Percentiles rank a stretch among this genome's conserved stretches.
Conservation (phyloP, 805 yeast genomes). For the Teunomyces aglyptinius region DNA sequence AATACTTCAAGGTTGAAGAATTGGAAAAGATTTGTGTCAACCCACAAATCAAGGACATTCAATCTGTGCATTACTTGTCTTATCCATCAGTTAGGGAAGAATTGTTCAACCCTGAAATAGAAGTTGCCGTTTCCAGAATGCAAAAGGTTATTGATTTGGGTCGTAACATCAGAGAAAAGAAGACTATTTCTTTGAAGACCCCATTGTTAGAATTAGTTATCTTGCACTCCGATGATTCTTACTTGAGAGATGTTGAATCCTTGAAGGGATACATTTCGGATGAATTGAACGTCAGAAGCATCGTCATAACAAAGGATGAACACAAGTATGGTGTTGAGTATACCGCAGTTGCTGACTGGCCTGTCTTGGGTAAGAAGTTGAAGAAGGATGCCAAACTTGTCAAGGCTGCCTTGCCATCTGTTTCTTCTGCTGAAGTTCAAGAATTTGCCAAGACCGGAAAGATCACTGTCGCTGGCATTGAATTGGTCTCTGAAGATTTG, state of each 20-base stretch:
- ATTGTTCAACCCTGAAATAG: conserved; percentile 78
- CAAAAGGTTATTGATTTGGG: conserved; percentile 96
- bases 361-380: conserved; percentile 94
- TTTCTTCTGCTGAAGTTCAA: conserved; percentile 82
- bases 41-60: conserved; percentile 52
- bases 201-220: conserved; percentile 89
- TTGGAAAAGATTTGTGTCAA: conserved; percentile 43
- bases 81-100: conserved; percentile 84
- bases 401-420: conserved; percentile 84
- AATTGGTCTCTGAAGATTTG: conserved; percentile 81
- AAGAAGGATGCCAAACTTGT: conserved; percentile 92
- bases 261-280: conserved; percentile 79
- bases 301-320: conserved; percentile 87
- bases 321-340: conserved; percentile 87
- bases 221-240: conserved; percentile 72
- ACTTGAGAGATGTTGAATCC: conserved; percentile 73
- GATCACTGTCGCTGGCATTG: conserved; percentile 85
- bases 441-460: conserved; percentile 68
- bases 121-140: conserved; percentile 89
- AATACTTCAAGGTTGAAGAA: conserved; percentile 57
- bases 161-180: conserved; percentile 95
- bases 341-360: conserved; percentile 98
- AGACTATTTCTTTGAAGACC: conserved; percentile 87
- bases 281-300: conserved; percentile 88
- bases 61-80: conserved; percentile 92